phyloP scores from a whole-genome alignment of 176 grass and related monocot genomes.

The Leersia perrieri region DNA sequence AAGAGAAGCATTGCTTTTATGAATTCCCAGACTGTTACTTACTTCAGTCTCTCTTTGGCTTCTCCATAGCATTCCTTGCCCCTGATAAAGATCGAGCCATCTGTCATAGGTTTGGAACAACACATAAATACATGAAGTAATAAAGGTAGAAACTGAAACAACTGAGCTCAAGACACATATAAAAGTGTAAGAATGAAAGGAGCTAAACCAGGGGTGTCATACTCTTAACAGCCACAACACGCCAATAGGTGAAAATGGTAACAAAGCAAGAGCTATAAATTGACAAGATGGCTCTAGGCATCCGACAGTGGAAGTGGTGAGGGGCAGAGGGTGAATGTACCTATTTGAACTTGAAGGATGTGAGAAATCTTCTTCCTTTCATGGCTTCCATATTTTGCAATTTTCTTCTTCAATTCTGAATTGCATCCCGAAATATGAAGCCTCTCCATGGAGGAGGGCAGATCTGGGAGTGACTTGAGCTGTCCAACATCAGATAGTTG shows the following conservation, averaged over 20 bases:
- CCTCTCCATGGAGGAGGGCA: background rate
- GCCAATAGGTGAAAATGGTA: background rate
- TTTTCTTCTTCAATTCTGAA: background rate
- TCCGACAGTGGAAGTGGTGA: background rate
- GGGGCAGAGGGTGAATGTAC: background rate
- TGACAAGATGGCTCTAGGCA: too few relatives aligned
- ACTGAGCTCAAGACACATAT: background rate
- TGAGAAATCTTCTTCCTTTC: background rate
- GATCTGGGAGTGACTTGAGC: constrained; percentile 25
- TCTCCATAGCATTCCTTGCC: background rate
- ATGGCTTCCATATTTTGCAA: background rate
- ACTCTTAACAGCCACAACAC: background rate
- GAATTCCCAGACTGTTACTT: background rate
- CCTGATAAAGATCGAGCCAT: background rate
- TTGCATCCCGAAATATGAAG: background rate
- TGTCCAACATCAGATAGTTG: background rate
- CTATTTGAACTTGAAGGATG: background rate
- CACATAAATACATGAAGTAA: background rate
- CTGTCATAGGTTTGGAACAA: background rate
- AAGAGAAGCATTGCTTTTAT: background rate
- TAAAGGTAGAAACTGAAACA: background rate
- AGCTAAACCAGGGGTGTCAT: background rate
- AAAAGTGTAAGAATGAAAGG: background rate
- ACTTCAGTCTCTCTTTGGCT: background rate
- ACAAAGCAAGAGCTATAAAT: background rate